A percentile compares a stretch with the other conserved stretches of the same genome.
These are phyloP conservation scores for Ceratocystis alfenasii DNA, from an alignment of 2,329 filamentous ascomycete species.

Conservation along the genomic window DNA sequence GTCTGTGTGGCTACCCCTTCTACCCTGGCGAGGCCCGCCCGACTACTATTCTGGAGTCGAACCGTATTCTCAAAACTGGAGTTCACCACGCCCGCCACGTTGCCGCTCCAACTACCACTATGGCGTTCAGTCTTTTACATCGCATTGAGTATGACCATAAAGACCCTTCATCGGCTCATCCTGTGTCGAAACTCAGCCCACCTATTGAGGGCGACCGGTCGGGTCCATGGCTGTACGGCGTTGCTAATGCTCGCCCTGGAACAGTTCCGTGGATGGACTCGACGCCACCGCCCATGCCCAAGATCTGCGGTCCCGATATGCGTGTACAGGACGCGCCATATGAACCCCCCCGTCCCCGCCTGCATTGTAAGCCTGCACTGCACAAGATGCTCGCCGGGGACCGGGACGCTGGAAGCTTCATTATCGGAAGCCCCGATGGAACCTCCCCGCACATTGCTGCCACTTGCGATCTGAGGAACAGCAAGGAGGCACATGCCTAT, in stretches of 20 bases:
- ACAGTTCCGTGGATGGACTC: slow-evolving; percentile 12
- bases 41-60: background rate
- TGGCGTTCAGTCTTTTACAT: slow-evolving; percentile 8
- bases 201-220: background rate
- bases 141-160: background rate
- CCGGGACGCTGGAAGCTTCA: slow-evolving; percentile 19
- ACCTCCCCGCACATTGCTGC: slow-evolving; percentile 13
- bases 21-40: background rate
- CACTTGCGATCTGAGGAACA: slow-evolving; percentile 18
- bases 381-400: slow-evolving; percentile 19
- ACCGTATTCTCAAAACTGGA: slow-evolving; percentile 5
- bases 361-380: slow-evolving; percentile 16
- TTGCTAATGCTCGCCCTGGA: background rate
- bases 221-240: slow-evolving; percentile 15
- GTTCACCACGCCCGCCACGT: slow-evolving; percentile 9
- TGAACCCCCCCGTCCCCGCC: slow-evolving; percentile 9
- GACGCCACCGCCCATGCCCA: background rate
- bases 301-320: background rate
- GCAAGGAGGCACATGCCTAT: slow-evolving; percentile 16
- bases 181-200: background rate
- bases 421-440: slow-evolving; percentile 18
- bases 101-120: slow-evolving; percentile 8
- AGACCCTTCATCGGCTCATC: slow-evolving; percentile 12
- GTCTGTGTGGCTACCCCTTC: background rate
- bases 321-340: background rate